These are phyloP conservation scores for Cladosporium velox DNA, from an alignment of 2,329 filamentous ascomycete species.

Conservation along the genomic window DNA sequence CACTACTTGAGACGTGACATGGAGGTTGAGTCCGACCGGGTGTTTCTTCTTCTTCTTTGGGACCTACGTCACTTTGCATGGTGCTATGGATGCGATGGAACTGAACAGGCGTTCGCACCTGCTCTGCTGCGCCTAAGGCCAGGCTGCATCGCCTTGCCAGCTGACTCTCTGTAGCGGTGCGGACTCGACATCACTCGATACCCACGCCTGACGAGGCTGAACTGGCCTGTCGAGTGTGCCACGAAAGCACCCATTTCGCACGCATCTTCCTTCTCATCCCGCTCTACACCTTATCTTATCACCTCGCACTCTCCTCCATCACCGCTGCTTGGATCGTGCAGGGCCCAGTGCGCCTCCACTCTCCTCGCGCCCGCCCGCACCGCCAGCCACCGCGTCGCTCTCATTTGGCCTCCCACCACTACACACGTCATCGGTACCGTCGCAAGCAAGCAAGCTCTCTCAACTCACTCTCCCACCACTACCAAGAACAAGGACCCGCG, in stretches of 20 bases:
- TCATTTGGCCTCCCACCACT: background rate
- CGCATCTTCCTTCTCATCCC: background rate
- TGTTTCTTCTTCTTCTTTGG: background rate
- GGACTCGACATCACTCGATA: background rate
- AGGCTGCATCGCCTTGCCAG: background rate
- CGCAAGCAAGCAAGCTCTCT: background rate
- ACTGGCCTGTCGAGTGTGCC: background rate
- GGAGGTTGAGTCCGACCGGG: background rate
- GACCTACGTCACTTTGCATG: background rate
- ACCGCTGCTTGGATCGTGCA: background rate
- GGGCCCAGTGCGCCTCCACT: background rate
- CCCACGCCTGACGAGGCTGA: background rate
- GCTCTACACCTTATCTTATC: background rate
- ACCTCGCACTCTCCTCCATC: background rate
- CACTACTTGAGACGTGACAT: background rate
- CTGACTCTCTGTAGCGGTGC: background rate
- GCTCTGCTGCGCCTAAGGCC: background rate
- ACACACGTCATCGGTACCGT: constrained; percentile 4
- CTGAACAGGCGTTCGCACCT: constrained; percentile 5
- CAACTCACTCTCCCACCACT: background rate
- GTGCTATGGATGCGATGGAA: background rate
- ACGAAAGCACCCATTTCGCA: background rate
- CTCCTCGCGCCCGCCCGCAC: background rate
- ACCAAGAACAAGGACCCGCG: background rate
- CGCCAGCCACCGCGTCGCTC: constrained; percentile 13